phyloP scores from a whole-genome alignment of 768 basidiomycete species.

The Xanthoconium purpureum region DNA sequence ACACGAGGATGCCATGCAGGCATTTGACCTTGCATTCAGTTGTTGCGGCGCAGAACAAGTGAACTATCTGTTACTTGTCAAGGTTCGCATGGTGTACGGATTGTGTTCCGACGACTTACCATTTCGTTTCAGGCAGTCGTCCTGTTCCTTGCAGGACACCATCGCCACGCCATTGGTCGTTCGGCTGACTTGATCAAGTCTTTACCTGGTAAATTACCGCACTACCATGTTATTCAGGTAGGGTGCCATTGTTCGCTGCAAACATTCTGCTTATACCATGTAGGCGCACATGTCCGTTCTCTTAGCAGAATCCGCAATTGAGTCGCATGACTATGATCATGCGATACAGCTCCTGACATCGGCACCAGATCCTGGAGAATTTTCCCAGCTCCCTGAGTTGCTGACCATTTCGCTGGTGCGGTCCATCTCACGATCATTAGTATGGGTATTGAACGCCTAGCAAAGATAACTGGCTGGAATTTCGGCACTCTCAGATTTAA shows the following conservation, averaged over 20 bases:
- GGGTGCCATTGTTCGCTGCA: neutral
- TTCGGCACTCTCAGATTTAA: conserved; percentile 8
- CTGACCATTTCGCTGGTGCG: conserved; percentile 16
- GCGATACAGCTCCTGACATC: conserved; percentile 8
- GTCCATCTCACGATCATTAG: neutral
- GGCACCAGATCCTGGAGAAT: neutral
- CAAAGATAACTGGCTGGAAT: conserved; percentile 18
- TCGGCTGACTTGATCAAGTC: conserved; percentile 4
- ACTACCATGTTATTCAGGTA: conserved; percentile 10
- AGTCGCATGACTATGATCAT: conserved; percentile 4
- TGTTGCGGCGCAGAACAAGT: conserved; percentile 3
- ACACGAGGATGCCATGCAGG: conserved; percentile 16
- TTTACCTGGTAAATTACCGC: neutral
- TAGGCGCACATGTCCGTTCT: conserved; percentile 14
- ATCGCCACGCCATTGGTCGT: conserved; percentile 5
- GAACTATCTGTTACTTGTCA: conserved; percentile 14
- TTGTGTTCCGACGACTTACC: neutral
- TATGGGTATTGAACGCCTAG: neutral
- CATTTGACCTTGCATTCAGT: conserved; percentile 15
- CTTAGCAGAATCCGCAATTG: conserved; percentile 10
- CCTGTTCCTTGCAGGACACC: conserved; percentile 7
- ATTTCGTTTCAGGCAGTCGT: conserved; percentile 5
- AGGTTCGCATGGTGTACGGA: neutral
- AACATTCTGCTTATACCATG: neutral
- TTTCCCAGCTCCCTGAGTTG: conserved; percentile 5